Evolutionary conservation across 2,329 filamentous ascomycete genomes (phyloP), one percentile per base, ranked within the genome.

Genomic region (Claviceps humidiphila): DNA sequence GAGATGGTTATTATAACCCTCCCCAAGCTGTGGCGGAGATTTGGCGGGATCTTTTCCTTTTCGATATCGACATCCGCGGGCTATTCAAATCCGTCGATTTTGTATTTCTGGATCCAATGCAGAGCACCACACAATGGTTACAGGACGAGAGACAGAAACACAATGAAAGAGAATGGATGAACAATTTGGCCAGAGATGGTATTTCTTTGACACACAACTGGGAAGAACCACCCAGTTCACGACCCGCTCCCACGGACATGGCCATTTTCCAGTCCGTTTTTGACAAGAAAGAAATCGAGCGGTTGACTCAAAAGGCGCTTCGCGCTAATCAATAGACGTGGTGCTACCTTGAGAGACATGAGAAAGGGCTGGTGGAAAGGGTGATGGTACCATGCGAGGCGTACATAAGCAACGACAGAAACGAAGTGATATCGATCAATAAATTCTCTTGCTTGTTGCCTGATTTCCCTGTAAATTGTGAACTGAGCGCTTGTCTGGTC

Each of bases 31-130:
- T 85, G 51, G 81, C 81, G 37, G 75, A 80, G 63, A 71, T 85
- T 49, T 85, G 82, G 82, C 73, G 80, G 47, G 81, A 85, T 56
- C 70, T 82, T 9, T 71, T 84, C 44, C 70, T 83, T 42, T 80
- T 78, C 62, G 78, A 83, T 55, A 74, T 77, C 0, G 80, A 82
- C 53, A 73, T 85, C 42, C 71, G 76, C 13, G 80, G 81, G 17
- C 77, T 80, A 53, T 81, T 85, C 59, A 65, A 71, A 50, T 76
- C 78, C 56, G 76, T 84, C 37, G 73, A 80, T 5, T 85, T 85
- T 61, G 77, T 80, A 13, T 84, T 85, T 56, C 80, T 84, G 57
- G 77, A 82, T 53, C 65, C 70, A 4, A 61, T 63, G 47, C 74
- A 78, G 61, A 78, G 73, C 65, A 80, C 77, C 0, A 65, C 69